Evolutionary conservation across 2,329 filamentous ascomycete species (phyloP), one percentile per base, ranked within the genome.

Genomic region (Trichoderma atrobrunneum): DNA sequence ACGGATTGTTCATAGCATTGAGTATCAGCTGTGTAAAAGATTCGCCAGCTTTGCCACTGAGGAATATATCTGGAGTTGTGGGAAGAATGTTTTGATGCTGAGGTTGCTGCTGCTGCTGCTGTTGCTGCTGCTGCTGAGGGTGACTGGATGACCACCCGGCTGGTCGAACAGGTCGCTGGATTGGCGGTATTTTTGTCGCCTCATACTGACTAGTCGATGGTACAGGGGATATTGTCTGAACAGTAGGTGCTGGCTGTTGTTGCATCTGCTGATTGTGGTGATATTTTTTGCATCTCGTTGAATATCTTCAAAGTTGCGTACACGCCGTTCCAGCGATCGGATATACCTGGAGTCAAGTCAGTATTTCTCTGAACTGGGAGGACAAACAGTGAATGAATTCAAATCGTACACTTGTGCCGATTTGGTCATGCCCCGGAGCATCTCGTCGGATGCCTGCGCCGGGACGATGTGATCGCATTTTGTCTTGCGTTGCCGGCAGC

Each of bases 391-490:
- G 6, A 30, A n/a, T 7, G 18, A n/a, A 6, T 8, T 24, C 8
- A 26, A 48, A 16, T 10, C 28, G 16, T 69, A 69, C 66, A 48
- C 56, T 26, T 69, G 66, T 7, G 66, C 66, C 26, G 66, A 69
- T 10, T 69, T 69, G 1, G 66, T 69, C 66, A 69, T 69, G 5
- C 66, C 66, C 3, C 66, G 66, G 51, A 69, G 66, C 66, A 69
- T 69, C 54, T 69, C 56, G 16, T 69, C 66, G 11, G 66, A 61
- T 24, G 66, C 66, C n/a, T 69, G 66, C n/a, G 66, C 66, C 5
- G 66, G 66, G 12, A 69, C 66, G 28, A 69, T 69, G n/a, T 69
- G 66, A 30, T 69, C 66, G 36, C 66, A 69, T 69, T 69, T 69
- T n/a, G 66, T 69, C 36, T 69, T 69, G 26, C 66, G 66, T 14